Conservation (phyloP, 2,329 filamentous ascomycete genomes). For the Paecilomyces niveus region DNA sequence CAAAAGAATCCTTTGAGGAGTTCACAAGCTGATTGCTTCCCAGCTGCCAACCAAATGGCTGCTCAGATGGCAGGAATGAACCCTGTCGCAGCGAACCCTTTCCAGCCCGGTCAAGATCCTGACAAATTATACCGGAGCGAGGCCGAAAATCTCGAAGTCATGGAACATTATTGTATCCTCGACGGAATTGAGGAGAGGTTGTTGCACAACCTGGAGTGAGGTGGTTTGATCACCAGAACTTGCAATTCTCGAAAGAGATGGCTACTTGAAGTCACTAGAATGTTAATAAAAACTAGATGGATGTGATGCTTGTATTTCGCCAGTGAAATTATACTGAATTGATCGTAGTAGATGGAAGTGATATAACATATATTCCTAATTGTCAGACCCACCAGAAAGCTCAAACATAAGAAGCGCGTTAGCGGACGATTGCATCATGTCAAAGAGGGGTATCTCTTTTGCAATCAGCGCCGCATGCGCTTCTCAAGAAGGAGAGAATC, state of each 20-base stretch:
- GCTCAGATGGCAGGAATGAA: constrained; percentile 75
- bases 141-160: constrained; percentile 89
- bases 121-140: constrained; percentile 92
- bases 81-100: constrained; percentile 61
- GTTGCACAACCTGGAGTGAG: constrained; percentile 44
- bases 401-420: background rate
- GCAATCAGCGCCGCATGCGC: background rate
- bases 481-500: background rate
- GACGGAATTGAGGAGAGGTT: constrained; percentile 83
- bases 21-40: constrained; percentile 2
- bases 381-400: background rate
- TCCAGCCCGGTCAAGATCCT: constrained; percentile 86
- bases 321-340: background rate
- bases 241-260: constrained; percentile 1
- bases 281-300: background rate
- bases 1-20: background rate
- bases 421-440: background rate
- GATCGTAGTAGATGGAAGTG: background rate
- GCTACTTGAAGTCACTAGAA: constrained; percentile 6
- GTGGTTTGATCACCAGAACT: constrained; percentile 3
- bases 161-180: constrained; percentile 87
- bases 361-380: background rate
- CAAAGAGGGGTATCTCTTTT: background rate
- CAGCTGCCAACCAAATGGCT: constrained; percentile 87
- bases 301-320: background rate